Evolutionary conservation across 768 basidiomycete species (phyloP), one percentile per base, ranked within the genome.

Genomic region (Leucocoprinus sp.): DNA sequence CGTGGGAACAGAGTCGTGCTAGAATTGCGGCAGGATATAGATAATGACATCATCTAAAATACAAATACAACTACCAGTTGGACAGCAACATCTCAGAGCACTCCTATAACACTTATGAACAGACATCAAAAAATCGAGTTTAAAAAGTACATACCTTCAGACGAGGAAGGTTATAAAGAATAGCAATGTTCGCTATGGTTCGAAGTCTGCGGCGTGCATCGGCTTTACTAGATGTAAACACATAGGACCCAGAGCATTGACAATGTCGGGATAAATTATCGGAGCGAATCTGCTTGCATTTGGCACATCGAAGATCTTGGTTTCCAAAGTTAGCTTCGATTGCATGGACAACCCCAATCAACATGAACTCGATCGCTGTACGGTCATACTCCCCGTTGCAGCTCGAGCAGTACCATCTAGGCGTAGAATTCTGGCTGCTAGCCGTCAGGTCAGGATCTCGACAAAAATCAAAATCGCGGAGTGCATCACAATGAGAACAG

Each of bases 401-500:
- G 43, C 67, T 67, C 41, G 69, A 65, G 57, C 92, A 89, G 11
- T 66, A 57, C 90, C 87, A 92, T 45, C 74, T 77, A 5, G 73
- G 68, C 14, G 71, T 66, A 5, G 72, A 64, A 27, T 74, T 63
- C 49, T 65, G 52, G 55, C 71, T 65, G 52, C 68, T 68, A 8
- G 88, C 82, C 34, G 90, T 69, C 31, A 96, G 71, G 48, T 91
- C 86, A 8, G 80, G 74, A 63, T 98, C 95, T 12, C 95, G 79
- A 60, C 95, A 97, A 57, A 99, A 87, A 62, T 99, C 96, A 56
- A 99, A 88, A 60, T 95, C 92, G 2, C 86, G 78, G 49, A 93
- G 72, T 11, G 70, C 65, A 60, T 92, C 93, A 64, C 89, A 98
- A 55, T 82, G 77, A 33, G 76, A 79, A 60, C 95, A 97, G 23